Conservation (phyloP, 371 early-diverging fungal species). For the Apophysomyces trapeziformis region DNA sequence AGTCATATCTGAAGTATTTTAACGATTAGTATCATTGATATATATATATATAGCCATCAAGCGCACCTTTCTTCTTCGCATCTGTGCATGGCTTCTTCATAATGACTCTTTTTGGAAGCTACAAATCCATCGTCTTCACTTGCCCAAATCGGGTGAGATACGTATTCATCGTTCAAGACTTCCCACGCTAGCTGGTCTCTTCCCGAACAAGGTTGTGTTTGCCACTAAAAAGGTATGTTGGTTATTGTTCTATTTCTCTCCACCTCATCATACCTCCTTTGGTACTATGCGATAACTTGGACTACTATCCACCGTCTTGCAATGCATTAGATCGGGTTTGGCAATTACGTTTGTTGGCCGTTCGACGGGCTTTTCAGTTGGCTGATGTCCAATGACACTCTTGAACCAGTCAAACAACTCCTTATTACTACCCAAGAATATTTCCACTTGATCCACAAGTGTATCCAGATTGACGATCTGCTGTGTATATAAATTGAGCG, state of each 20-base stretch:
- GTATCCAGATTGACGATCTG: constrained; percentile 87
- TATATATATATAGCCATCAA: constrained; percentile 76
- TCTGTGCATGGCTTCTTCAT: constrained; percentile 95
- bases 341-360: constrained; percentile 37
- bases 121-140: constrained; percentile 96
- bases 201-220: constrained; percentile 77
- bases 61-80: constrained; percentile 93
- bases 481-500: constrained; percentile 95
- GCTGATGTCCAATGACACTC: constrained; percentile 91
- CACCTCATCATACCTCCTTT: constrained; percentile 50
- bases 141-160: constrained; percentile 94
- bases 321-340: constrained; percentile 66
- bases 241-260: constrained; percentile 12
- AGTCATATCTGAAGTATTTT: constrained; percentile 63
- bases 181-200: constrained; percentile 89
- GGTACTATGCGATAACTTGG: constrained; percentile 81
- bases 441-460: constrained; percentile 83
- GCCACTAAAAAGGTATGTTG: constrained; percentile 42
- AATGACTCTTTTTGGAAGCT: constrained; percentile 91
- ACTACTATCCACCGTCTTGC: constrained; percentile 55
- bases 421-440: constrained; percentile 75
- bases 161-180: constrained; percentile 96
- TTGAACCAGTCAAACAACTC: constrained; percentile 96
- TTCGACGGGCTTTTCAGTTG: constrained; percentile 55
- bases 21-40: constrained; percentile 66